Base-by-base conservation (phyloP, 495 filamentous ascomycete species). In the Aspergillus sclerotioniger region DNA sequence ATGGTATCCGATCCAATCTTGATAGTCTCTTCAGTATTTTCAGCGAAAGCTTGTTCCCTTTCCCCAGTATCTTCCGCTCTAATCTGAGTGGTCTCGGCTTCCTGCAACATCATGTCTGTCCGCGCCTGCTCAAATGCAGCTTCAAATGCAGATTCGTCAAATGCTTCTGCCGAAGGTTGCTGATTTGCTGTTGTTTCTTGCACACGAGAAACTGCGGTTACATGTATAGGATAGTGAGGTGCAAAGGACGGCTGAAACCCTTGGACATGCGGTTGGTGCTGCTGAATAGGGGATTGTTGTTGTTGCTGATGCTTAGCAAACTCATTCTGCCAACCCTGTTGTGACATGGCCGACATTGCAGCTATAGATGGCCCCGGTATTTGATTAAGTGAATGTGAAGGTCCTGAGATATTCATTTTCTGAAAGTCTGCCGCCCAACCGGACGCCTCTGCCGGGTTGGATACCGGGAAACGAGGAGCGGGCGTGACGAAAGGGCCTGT, bases 71-170 rank as follows among this genome's bases (percentile, higher is more conserved):
- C 53, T 41, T 66, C 54, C n/a, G 53, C 45, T 50, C 67, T 41
- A 2, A 16, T 47, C 15, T 64, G 56, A 7, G 59, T 46, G 6
- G 51, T 32, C 16, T 62, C 62, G 21, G 53, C 15, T n/a, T 46
- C 59, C 44, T 76, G 72, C 16, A 64, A 61, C 32, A 72, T 69
- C 65, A 77, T 65, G 50, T 76, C 71, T 8, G 69, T 71, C 56
- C 67, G 69, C 20, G 73, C 77, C 50, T 77, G 74, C 49, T 81
- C 82, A 64, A 88, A 88, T 5, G 85, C 86, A 37, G 74, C 74
- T 58, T 84, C 84, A 63, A 89, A 89, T 0, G 86, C 85, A 21
- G 79, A 80, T 57, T 87, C 84, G 59, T 88, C 82, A 62, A 83
- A 84, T 6, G 66, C 52, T 16, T 73, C 73, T 15, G 62, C 54